Percentiles rank a stretch among this genome's conserved stretches.
Evolutionary conservation across 257 asterid genomes (phyloP).

Genomic region (Plantago elongata): DNA sequence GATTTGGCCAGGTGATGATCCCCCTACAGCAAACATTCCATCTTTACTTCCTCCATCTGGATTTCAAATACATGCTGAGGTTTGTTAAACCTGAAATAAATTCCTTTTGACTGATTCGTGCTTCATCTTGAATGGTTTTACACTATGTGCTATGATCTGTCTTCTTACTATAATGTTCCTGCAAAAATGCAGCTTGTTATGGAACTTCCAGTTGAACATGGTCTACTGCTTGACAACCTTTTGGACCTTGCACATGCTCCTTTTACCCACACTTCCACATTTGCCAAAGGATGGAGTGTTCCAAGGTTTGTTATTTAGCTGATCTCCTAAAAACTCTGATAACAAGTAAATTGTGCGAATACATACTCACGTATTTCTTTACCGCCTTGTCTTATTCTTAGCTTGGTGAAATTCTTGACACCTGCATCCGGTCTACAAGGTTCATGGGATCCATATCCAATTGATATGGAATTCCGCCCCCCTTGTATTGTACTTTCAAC

Average conservation of each 20-base stretch:
- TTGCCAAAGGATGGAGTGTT: conserved; percentile 95
- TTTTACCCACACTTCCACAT: conserved; percentile 90
- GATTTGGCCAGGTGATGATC: conserved; percentile 95
- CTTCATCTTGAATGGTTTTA: not conserved
- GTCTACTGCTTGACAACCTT: conserved; percentile 85
- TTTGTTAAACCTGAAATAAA: conserved; percentile 18
- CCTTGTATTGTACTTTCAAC: conserved; percentile 95
- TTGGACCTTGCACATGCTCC: conserved; percentile 99
- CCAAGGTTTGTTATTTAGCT: conserved; percentile 52
- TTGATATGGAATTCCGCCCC: conserved; percentile 90
- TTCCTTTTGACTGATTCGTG: not conserved
- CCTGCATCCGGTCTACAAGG: conserved; percentile 85
- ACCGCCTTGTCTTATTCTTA: conserved; percentile 30
- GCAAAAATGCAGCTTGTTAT: conserved; percentile 60
- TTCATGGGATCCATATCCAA: conserved; percentile 96
- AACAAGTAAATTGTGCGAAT: not conserved
- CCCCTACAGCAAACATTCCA: conserved; percentile 77
- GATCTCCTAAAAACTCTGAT: not conserved
- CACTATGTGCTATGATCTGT: not conserved
- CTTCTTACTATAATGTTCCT: conserved; percentile 8
- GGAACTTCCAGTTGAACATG: conserved; percentile 97
- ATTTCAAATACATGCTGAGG: conserved; percentile 94
- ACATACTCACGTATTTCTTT: not conserved
- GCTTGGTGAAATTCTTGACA: conserved; percentile 90
- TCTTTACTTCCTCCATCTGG: conserved; percentile 82